Base-by-base conservation (phyloP, 2,329 filamentous ascomycete species). In the Sclerotinia minor region DNA sequence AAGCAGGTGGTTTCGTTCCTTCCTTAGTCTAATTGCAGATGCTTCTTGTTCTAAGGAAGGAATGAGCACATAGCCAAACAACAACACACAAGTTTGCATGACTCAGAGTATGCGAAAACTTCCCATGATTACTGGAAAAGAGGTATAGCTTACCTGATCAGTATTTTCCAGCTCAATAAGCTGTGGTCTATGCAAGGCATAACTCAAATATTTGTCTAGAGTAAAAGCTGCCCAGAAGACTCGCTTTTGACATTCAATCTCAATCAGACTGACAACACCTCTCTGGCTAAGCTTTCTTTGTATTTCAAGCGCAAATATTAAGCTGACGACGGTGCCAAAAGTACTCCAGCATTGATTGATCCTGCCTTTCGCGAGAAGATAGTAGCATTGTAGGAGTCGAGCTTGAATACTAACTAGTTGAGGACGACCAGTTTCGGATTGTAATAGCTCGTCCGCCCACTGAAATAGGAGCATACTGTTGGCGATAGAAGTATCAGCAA, bases 191-290 rank as follows among this genome's bases (percentile, higher is more conserved):
- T 26, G 13, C 15, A 67, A 47, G 6, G 35, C 49, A 44, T 26
- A 53, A 44, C 65, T 63, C 4, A 90, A 79, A 69, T 89, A 89
- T 63, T 85, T 87, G 73, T 90, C 87, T 3, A 90, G 77, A 17
- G 82, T 84, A 72, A 89, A 90, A 0, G 85, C 84, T 45, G 84
- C 85, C 88, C 87, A 90, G 60, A 90, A 89, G 0, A 85, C 79
- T 21, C 84, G 78, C 69, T 83, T 83, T 4, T 83, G 80, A 54
- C 82, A 81, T 70, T 86, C 83, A 5, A 78, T 73, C 41, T 80
- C 77, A n/a, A 81, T 73, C 24, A 79, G 76, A 68, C 81, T 78
- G 3, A 71, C 57, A 6, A 69, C 71, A 7, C 72, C 69, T 5
- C 69, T 61, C 1, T 73, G 68, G 19, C 75, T 64, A 5, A 69